Conservation (phyloP, 2,329 filamentous ascomycete genomes). For the Phialocephala sp. region DNA sequence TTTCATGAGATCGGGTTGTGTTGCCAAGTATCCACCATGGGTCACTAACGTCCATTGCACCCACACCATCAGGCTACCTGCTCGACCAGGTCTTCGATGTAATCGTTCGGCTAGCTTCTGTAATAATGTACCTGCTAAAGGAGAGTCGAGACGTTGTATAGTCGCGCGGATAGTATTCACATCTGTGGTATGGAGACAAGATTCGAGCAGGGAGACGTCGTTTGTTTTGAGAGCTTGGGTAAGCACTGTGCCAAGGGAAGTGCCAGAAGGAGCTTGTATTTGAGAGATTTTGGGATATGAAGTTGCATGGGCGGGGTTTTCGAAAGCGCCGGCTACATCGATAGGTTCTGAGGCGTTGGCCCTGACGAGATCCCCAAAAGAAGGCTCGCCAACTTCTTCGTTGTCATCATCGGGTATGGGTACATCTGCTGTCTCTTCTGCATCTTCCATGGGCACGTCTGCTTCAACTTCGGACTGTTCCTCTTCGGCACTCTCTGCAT, state of each 20-base stretch:
- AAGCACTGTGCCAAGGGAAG: conserved; percentile 90
- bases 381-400: conserved; percentile 55
- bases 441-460: conserved; percentile 48
- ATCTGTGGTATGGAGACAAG: conserved; percentile 84
- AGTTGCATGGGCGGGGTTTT: conserved; percentile 41
- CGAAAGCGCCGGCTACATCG: conserved; percentile 71
- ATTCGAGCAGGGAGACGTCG: conserved; percentile 87
- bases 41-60: conserved; percentile 93
- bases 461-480: conserved; percentile 50
- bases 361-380: conserved; percentile 86
- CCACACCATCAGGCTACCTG: conserved; percentile 91
- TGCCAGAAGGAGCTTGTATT: conserved; percentile 62
- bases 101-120: conserved; percentile 86
- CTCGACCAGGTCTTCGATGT: conserved; percentile 84
- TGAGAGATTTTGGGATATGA: conserved; percentile 35
- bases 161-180: conserved; percentile 81
- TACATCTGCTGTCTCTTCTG: conserved; percentile 46
- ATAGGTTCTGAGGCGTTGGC: conserved; percentile 72
- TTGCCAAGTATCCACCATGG: conserved; percentile 89
- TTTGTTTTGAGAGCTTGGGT: conserved; percentile 92
- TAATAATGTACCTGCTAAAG: conserved; percentile 78
- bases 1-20: conserved; percentile 81
- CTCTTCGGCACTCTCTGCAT: conserved; percentile 49
- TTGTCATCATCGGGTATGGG: conserved; percentile 41
- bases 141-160: conserved; percentile 87